These are phyloP conservation scores for Aspergillus vadensis DNA, from an alignment of 2,329 filamentous ascomycete species.

Conservation along the genomic window DNA sequence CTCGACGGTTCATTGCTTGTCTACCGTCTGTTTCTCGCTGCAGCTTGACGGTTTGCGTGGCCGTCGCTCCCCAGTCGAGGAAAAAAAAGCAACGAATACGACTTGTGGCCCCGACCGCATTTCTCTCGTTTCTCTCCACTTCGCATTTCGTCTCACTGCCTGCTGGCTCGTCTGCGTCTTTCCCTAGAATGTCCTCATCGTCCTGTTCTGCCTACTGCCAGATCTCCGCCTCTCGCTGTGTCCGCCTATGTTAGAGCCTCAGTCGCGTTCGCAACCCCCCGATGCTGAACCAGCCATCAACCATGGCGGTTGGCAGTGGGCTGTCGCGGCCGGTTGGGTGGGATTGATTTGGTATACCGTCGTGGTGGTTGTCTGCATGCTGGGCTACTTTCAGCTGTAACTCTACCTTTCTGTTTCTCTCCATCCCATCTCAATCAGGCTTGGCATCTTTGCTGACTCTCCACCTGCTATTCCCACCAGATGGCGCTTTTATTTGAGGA, in stretches of 20 bases:
- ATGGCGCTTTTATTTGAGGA: slow-evolving; percentile 56
- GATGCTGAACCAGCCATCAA: slow-evolving; percentile 27
- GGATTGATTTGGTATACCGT: slow-evolving; percentile 58
- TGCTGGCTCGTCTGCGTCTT: slow-evolving; percentile 4
- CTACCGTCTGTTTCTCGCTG: background rate
- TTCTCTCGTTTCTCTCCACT: background rate
- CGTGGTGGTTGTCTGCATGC: slow-evolving; percentile 57
- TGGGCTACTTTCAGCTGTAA: slow-evolving; percentile 64
- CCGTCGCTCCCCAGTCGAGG: background rate
- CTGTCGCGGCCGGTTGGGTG: slow-evolving; percentile 50
- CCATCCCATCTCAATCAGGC: background rate
- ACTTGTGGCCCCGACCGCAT: background rate
- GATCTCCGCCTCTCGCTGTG: slow-evolving; percentile 14
- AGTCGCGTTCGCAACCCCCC: slow-evolving; percentile 22
- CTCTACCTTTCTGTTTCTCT: slow-evolving; percentile 18
- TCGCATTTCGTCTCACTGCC: background rate
- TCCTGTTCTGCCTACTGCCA: slow-evolving; percentile 4
- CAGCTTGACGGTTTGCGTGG: background rate
- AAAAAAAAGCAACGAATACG: background rate
- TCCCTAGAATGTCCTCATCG: slow-evolving; percentile 3
- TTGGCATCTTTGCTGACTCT: background rate
- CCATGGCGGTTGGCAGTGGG: slow-evolving; percentile 31
- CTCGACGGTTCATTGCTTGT: background rate
- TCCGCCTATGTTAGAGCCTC: slow-evolving; percentile 36
- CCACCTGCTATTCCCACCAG: slow-evolving; percentile 37